Conservation (phyloP, 768 basidiomycete genomes). For the Serendipita indica region DNA sequence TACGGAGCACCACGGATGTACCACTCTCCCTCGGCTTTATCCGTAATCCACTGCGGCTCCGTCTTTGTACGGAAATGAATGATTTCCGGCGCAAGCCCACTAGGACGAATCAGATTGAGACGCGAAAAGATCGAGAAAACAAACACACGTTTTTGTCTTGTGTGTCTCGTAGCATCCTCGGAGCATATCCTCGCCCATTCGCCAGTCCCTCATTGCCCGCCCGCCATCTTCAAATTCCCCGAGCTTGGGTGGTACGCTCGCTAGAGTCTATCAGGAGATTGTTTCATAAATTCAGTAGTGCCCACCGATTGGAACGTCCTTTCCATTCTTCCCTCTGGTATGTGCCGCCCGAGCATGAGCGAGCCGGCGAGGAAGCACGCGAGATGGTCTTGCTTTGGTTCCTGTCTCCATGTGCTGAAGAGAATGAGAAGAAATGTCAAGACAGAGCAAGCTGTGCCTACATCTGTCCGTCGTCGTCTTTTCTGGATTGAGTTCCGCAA, state of each 20-base stretch:
- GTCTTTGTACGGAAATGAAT: constrained; percentile 62
- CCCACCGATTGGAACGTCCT: neutral
- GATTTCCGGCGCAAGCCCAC: constrained; percentile 83
- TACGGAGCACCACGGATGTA: constrained; percentile 34
- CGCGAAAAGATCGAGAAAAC: neutral
- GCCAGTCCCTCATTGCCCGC: constrained; percentile 55
- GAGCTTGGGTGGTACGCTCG: neutral
- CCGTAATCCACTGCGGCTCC: constrained; percentile 24
- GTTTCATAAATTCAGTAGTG: neutral
- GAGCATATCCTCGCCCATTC: constrained; percentile 65
- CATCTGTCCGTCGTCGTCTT: constrained; percentile 22
- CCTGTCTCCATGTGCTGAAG: constrained; percentile 51
- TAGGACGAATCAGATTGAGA: constrained; percentile 19
- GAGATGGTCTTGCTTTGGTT: constrained; percentile 88
- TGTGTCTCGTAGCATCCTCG: constrained; percentile 81
- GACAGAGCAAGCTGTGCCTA: neutral
- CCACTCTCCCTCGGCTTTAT: constrained; percentile 41
- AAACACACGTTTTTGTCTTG: constrained; percentile 62
- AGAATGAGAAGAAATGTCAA: neutral
- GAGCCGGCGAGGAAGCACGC: constrained; percentile 91
- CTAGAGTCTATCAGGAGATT: neutral
- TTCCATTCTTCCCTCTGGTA: neutral
- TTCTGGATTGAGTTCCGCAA: constrained; percentile 65
- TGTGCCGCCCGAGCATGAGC: constrained; percentile 75
- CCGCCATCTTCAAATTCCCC: neutral